Evolutionary conservation across 1,139 yeast genomes (phyloP).

Genomic region (Trichomonascaceae sp.): DNA sequence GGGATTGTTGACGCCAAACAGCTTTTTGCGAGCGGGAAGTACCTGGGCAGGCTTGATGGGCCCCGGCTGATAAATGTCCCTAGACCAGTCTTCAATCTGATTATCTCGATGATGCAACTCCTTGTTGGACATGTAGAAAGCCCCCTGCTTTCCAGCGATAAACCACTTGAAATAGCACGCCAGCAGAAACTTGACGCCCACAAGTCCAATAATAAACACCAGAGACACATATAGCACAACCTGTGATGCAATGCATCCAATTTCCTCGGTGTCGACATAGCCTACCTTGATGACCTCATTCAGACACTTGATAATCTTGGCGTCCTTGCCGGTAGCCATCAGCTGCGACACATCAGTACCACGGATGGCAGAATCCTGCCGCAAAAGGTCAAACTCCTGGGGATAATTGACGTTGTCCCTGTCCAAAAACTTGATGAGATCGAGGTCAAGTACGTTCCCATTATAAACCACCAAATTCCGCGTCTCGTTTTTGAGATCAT

Average conservation of each 20-base stretch:
- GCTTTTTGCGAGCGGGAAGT: conserved; percentile 11
- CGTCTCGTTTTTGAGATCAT: conserved; percentile 55
- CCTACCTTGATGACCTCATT: conserved; percentile 87
- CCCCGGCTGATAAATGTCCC: conserved; percentile 38
- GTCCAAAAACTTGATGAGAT: conserved; percentile 61
- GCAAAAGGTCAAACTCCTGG: conserved; percentile 47
- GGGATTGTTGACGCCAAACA: conserved; percentile 12
- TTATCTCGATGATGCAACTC: conserved; percentile 39
- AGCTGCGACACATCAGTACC: conserved; percentile 79
- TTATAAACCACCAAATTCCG: conserved; percentile 77
- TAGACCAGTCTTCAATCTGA: conserved; percentile 72
- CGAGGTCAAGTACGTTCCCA: conserved; percentile 76
- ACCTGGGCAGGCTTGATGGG: conserved; percentile 32
- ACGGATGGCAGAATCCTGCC: conserved; percentile 38
- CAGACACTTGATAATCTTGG: conserved; percentile 67
- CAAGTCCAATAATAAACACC: conserved; percentile 73
- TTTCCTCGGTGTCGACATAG: conserved; percentile 71
- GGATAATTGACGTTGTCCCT: conserved; percentile 63
- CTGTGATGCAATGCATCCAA: conserved; percentile 91
- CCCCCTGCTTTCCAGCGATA: conserved; percentile 70
- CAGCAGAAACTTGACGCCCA: conserved; percentile 58
- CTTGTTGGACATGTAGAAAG: conserved; percentile 44
- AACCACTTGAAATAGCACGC: conserved; percentile 88
- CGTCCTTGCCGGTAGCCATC: conserved; percentile 54
- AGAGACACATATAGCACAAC: conserved; percentile 71